These are phyloP conservation scores for Dothistroma septosporum DNA, from an alignment of 2,329 filamentous ascomycete species.

Conservation along the genomic window DNA sequence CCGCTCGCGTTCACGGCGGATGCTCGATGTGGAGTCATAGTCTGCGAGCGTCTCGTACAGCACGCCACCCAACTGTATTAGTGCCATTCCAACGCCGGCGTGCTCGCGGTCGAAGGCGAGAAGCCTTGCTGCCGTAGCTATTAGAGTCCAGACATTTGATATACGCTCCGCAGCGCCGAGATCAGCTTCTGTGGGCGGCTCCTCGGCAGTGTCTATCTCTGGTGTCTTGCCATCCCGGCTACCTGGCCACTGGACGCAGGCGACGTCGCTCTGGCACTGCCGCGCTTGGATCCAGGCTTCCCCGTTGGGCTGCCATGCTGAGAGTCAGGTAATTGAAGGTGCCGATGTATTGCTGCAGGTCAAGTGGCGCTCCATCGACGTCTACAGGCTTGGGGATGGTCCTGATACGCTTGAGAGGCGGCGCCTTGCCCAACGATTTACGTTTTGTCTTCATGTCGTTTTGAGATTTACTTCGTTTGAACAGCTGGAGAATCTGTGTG, in stretches of 20 bases:
- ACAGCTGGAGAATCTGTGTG: background rate
- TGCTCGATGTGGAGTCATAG: background rate
- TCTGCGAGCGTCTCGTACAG: background rate
- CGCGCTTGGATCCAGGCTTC: background rate
- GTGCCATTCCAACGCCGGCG: background rate
- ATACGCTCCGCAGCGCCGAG: background rate
- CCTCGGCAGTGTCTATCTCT: background rate
- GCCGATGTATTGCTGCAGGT: background rate
- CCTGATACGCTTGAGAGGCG: background rate
- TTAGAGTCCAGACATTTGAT: background rate
- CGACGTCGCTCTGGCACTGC: background rate
- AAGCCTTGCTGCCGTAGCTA: slow-evolving; percentile 5
- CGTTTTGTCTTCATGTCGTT: background rate
- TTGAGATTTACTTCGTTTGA: background rate
- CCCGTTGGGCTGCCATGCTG: no score
- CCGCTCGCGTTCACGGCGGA: no score
- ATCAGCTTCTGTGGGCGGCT: background rate
- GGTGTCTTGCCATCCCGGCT: background rate
- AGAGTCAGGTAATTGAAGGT: background rate
- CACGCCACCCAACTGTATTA: background rate
- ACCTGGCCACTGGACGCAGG: background rate
- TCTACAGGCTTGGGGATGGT: background rate
- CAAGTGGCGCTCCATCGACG: background rate
- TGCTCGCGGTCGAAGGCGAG: slow-evolving; percentile 3
- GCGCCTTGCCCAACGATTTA: background rate